Conservation (phyloP, 352 stramenopile species). For the Phytophthora brassicae region DNA sequence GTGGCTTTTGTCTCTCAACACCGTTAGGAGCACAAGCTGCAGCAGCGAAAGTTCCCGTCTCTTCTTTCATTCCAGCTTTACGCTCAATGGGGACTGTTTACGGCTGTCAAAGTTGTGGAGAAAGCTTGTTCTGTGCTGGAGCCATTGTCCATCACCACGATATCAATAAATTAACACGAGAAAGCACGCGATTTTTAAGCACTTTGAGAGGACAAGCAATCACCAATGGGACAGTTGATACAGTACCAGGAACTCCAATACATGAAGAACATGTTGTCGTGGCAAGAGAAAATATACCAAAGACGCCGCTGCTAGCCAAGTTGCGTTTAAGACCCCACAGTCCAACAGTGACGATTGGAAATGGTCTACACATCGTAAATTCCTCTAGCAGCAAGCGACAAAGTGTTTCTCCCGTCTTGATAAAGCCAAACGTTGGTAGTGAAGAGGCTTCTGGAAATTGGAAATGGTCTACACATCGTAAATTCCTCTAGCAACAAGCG, state of each 20-base stretch:
- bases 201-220: constrained; percentile 13
- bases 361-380: not conserved
- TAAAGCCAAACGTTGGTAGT: constrained; percentile 8
- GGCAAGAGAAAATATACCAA: constrained; percentile 18
- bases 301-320: constrained; percentile 55
- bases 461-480: not conserved
- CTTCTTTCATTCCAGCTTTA: constrained; percentile 67
- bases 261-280: constrained; percentile 4
- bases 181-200: constrained; percentile 14
- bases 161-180: constrained; percentile 6
- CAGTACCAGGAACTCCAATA: not conserved
- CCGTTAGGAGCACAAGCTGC: constrained; percentile 17
- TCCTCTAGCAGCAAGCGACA: constrained; percentile 2
- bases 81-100: constrained; percentile 75
- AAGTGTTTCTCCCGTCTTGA: constrained; percentile 7
- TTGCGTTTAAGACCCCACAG: constrained; percentile 57
- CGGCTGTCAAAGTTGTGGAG: constrained; percentile 57
- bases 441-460: constrained; percentile 2
- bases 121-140: constrained; percentile 66
- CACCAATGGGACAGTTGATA: not conserved
- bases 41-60: not conserved
- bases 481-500: not conserved
- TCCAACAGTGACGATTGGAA: constrained; percentile 25
- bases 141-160: constrained; percentile 48
- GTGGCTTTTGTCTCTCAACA: constrained; percentile 57